Evolutionary conservation across 2,329 filamentous ascomycete species (phyloP).

Genomic region (Hansfordia pulvinata): DNA sequence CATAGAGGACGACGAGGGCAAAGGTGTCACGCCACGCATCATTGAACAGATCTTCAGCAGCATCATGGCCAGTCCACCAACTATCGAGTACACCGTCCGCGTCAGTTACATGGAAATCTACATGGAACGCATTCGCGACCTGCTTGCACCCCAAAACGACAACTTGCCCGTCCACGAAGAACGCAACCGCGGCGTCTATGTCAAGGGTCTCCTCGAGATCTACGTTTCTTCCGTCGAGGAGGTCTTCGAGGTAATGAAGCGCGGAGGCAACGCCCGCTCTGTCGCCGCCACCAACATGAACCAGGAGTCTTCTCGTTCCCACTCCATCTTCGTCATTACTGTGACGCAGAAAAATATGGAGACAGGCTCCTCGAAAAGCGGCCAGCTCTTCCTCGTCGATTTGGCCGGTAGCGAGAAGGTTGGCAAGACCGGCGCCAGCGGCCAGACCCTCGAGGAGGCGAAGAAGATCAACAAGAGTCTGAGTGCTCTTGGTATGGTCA

Average conservation of each 20-base stretch:
- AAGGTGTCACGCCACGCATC: constrained; percentile 93
- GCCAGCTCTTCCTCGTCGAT: constrained; percentile 94
- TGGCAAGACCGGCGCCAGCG: constrained; percentile 93
- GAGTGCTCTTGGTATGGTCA: constrained; percentile 96
- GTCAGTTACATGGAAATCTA: constrained; percentile 99
- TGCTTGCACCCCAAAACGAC: constrained; percentile 85
- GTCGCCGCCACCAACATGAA: constrained; percentile 99
- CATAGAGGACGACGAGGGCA: constrained; percentile 77
- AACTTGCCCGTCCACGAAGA: constrained; percentile 97
- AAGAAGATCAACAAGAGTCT: constrained; percentile 99
- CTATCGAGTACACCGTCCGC: constrained; percentile 96
- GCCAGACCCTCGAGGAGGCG: constrained; percentile 92
- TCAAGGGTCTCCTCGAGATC: constrained; percentile 87
- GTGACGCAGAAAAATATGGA: constrained; percentile 97
- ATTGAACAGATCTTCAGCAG: constrained; percentile 95
- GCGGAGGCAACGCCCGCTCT: constrained; percentile 79
- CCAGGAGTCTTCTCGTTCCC: constrained; percentile 91
- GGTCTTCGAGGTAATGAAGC: constrained; percentile 92
- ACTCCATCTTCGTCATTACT: constrained; percentile 96
- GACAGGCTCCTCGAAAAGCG: constrained; percentile 89
- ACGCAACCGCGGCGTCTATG: constrained; percentile 90
- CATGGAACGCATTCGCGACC: constrained; percentile 95
- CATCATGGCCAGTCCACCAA: constrained; percentile 81
- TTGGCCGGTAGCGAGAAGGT: constrained; percentile 97
- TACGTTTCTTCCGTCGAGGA: constrained; percentile 93